Percentiles rank a stretch among this genome's conserved stretches.
phyloP scores from a whole-genome alignment of 345 rosid genomes.

The Lepidium africanum region DNA sequence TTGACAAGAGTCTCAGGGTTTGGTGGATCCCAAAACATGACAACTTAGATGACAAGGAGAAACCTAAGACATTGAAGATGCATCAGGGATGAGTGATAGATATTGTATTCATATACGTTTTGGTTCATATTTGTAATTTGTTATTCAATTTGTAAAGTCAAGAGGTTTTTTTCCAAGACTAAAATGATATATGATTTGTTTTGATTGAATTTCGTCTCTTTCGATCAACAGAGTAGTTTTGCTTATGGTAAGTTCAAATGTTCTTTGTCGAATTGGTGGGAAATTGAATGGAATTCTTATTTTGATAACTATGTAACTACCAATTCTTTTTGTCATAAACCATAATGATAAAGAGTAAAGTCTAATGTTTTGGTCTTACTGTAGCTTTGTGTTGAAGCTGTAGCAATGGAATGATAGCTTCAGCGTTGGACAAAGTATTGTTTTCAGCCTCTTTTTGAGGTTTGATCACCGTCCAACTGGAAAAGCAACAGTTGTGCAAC shows the following conservation, averaged over 20 bases:
- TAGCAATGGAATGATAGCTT: constrained; percentile 20
- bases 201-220: not conserved
- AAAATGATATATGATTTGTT: not conserved
- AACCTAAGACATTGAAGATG: constrained; percentile 4
- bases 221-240: not conserved
- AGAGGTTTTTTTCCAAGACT: not conserved
- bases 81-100: constrained; percentile 11
- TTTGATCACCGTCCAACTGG: constrained; percentile 25
- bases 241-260: not conserved
- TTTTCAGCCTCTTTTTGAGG: not conserved
- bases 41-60: constrained; percentile 12
- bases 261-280: not conserved
- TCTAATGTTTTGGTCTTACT: not conserved
- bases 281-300: not conserved
- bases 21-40: constrained; percentile 77
- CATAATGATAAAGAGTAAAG: not conserved
- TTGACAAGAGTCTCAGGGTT: constrained; percentile 80
- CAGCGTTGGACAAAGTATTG: constrained; percentile 8
- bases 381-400: constrained; percentile 27
- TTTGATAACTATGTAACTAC: constrained; percentile 5
- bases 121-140: constrained; percentile 22
- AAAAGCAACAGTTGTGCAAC: constrained; percentile 13
- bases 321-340: not conserved
- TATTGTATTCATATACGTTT: constrained; percentile 4
- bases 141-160: constrained; percentile 24